Conservation (phyloP, 257 asterid species). For the Perilla frutescens region DNA sequence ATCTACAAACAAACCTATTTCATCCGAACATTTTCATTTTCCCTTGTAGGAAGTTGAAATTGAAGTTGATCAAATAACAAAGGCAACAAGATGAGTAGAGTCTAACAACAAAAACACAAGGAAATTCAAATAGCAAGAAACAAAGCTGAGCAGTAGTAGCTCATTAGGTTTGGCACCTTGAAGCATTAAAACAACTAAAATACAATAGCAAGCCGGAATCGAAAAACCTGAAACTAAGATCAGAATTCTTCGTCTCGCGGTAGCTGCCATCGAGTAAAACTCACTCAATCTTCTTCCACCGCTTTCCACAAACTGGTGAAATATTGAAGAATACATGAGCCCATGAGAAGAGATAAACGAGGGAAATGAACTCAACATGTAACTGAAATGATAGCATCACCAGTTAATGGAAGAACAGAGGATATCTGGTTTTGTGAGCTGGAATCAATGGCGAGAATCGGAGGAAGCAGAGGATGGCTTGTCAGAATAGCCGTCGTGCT, state of each 20-base stretch:
- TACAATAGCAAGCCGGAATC: slow-evolving; percentile 45
- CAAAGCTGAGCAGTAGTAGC: slow-evolving; percentile 49
- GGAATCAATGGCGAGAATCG: slow-evolving; percentile 82
- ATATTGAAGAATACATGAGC: background rate
- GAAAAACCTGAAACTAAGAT: slow-evolving; percentile 62
- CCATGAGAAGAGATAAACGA: too few relatives aligned
- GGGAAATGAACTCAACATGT: too few relatives aligned
- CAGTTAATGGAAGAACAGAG: slow-evolving; percentile 40
- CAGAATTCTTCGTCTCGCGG: slow-evolving; percentile 52
- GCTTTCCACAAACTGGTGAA: slow-evolving; percentile 24
- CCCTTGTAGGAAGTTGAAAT: slow-evolving; percentile 11
- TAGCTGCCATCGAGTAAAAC: slow-evolving; percentile 47
- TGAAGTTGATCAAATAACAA: slow-evolving; percentile 20
- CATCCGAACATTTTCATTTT: slow-evolving; percentile 22
- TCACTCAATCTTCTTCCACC: slow-evolving; percentile 49
- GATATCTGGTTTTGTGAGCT: slow-evolving; percentile 30
- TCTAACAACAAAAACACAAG: slow-evolving; percentile 36
- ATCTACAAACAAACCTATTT: background rate
- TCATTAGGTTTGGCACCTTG: slow-evolving; percentile 43
- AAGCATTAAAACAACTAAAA: slow-evolving; percentile 36
- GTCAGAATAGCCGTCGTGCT: slow-evolving; percentile 93
- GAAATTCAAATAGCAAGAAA: slow-evolving; percentile 36
- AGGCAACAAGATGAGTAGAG: slow-evolving; percentile 37
- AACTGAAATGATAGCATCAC: slow-evolving; percentile 20
- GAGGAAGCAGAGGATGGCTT: slow-evolving; percentile 99